These are phyloP conservation scores for Triticum monococcum DNA, from an alignment of 176 grass and related monocot genomes.

Conservation along the genomic window DNA sequence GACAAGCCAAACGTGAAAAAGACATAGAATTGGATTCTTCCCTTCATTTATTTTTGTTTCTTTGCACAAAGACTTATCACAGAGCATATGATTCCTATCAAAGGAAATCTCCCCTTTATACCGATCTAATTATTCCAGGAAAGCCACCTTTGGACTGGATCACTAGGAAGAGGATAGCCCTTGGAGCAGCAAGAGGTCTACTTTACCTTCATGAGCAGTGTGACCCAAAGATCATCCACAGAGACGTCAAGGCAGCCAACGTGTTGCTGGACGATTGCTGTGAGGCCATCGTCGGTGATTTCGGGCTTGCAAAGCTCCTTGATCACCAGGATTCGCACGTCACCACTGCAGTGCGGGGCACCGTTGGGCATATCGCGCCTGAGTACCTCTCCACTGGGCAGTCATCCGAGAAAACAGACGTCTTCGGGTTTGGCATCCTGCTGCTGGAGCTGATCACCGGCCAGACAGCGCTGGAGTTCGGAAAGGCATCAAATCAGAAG, in stretches of 20 bases:
- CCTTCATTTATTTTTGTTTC: conserved; percentile 19
- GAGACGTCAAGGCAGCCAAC: conserved; percentile 94
- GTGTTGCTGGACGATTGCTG: conserved; percentile 85
- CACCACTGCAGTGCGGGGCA: conserved; percentile 87
- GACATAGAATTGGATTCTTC: conserved; percentile 37
- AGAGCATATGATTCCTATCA: conserved; percentile 39
- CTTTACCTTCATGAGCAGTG: conserved; percentile 98
- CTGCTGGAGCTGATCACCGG: conserved; percentile 88
- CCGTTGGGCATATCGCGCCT: conserved; percentile 90
- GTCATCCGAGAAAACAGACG: conserved; percentile 92
- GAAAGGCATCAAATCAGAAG: conserved; percentile 87
- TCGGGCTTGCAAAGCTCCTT: conserved; percentile 87
- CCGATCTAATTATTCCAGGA: conserved; percentile 44
- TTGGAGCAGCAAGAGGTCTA: conserved; percentile 84
- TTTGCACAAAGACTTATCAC: background rate
- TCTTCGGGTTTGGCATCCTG: conserved; percentile 95
- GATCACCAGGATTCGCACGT: conserved; percentile 90
- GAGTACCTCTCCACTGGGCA: conserved; percentile 96
- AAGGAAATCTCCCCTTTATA: conserved; percentile 39
- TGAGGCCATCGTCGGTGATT: conserved; percentile 87
- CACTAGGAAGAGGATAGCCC: conserved; percentile 81
- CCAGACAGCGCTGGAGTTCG: conserved; percentile 83
- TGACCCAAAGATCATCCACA: conserved; percentile 97
- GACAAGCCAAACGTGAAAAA: conserved; percentile 1
- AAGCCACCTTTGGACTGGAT: conserved; percentile 90